Percentiles rank a stretch among this genome's conserved stretches.
These are phyloP conservation scores for Cicer chorassanicum DNA, from an alignment of 306 rosid genomes.

Conservation along the genomic window DNA sequence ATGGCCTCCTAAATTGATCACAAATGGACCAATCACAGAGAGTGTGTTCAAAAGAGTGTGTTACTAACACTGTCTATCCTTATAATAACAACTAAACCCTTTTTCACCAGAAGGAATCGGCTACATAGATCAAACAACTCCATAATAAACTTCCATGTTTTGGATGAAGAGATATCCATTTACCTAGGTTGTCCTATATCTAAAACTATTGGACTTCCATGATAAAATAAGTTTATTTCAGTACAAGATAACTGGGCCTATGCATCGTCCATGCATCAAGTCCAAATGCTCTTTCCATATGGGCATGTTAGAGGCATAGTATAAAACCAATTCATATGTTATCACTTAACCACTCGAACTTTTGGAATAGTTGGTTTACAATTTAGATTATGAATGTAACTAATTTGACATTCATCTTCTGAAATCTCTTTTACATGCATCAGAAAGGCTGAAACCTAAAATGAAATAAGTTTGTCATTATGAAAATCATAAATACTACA, in stretches of 20 bases:
- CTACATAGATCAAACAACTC: background rate
- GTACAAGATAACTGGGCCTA: background rate
- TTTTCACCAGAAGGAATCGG: background rate
- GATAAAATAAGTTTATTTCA: background rate
- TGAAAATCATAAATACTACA: slow-evolving; percentile 30
- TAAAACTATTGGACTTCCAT: background rate
- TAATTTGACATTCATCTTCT: slow-evolving; percentile 5
- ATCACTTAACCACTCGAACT: background rate
- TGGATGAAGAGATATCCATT: background rate
- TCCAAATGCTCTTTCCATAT: background rate
- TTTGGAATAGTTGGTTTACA: background rate
- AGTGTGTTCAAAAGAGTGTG: background rate
- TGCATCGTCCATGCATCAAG: slow-evolving; percentile 12
- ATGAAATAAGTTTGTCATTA: slow-evolving; percentile 10
- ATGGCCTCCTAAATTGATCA: background rate
- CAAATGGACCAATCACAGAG: slow-evolving; percentile 12
- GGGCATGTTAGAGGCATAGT: background rate
- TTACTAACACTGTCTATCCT: background rate
- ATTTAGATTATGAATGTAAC: slow-evolving; percentile 10
- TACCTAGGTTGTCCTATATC: background rate
- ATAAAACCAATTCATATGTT: background rate
- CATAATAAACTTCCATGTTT: background rate
- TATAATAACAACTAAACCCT: background rate
- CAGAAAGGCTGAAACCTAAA: slow-evolving; percentile 20
- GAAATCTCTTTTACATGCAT: slow-evolving; percentile 4